These are phyloP conservation scores for Tremellales sp. DNA, from an alignment of 1,284 basidiomycete species.

Conservation along the genomic window DNA sequence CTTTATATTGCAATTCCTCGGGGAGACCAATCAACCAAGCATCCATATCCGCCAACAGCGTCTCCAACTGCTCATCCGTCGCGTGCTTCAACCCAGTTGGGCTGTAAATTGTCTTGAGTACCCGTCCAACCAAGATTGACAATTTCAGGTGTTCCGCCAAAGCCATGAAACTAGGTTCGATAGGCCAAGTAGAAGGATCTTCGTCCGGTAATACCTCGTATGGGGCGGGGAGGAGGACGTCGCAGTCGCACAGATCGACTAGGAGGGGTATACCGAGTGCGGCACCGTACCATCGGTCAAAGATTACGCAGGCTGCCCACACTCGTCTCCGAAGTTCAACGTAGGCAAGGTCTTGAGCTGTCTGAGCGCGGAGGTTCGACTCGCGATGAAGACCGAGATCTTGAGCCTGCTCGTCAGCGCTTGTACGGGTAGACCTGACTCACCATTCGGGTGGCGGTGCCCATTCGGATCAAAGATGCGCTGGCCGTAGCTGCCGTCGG, in stretches of 20 bases:
- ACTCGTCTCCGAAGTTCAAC: constrained; percentile 77
- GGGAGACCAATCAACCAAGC: constrained; percentile 72
- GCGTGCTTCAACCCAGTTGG: constrained; percentile 78
- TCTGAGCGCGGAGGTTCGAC: constrained; percentile 25
- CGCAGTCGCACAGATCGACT: constrained; percentile 91
- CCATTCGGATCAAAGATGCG: constrained; percentile 40
- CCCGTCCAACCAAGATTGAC: constrained; percentile 77
- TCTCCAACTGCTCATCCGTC: constrained; percentile 69
- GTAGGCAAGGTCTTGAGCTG: constrained; percentile 45
- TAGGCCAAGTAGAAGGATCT: constrained; percentile 58
- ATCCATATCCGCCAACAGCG: constrained; percentile 68
- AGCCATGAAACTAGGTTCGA: constrained; percentile 24
- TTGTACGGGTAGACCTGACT: constrained; percentile 21
- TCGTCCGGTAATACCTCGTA: constrained; percentile 53
- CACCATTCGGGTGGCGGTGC: constrained; percentile 74
- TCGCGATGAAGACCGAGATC: constrained; percentile 84
- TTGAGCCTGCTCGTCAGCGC: constrained; percentile 64
- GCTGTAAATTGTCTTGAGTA: constrained; percentile 78
- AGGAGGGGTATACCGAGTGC: constrained; percentile 59
- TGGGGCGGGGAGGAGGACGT: constrained; percentile 72
- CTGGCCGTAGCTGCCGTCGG: constrained; percentile 45
- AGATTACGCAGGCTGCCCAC: constrained; percentile 86
- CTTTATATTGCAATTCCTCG: constrained; percentile 65
- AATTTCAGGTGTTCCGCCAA: constrained; percentile 73
- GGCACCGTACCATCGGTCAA: constrained; percentile 69